Evolutionary conservation across 2,329 filamentous ascomycete species (phyloP), one percentile per base, ranked within the genome.

Genomic region (Arthrobotrys megalospora): DNA sequence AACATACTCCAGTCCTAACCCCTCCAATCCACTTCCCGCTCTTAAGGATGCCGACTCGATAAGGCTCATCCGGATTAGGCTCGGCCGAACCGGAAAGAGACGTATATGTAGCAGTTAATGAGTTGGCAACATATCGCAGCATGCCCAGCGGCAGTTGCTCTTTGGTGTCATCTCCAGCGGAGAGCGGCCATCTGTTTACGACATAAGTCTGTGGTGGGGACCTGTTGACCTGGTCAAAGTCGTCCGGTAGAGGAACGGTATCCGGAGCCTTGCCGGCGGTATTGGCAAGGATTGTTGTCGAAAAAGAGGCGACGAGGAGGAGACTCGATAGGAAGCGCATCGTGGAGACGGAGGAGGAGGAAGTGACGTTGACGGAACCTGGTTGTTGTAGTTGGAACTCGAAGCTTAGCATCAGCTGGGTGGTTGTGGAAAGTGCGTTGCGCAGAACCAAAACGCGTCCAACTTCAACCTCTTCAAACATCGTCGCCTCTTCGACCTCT

Each of bases 381-480:
- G 53, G 43, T 53, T 36, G 19, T 10, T n/a, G 24, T n/a, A 55
- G 32, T n/a, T 19, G 55, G 45, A 52, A 48, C 19, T 63, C n/a
- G 66, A 38, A 67, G 34, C 47, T 70, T 19, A 19, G 66, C 8
- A 28, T 41, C 19, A 16, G 62, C 41, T 50, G 50, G 63, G 16
- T 41, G 48, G 58, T 55, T 50, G 32, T 63, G 36, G 60, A 68
- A 60, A 55, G n/a, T 78, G 75, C 60, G 75, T 78, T 78, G 75
- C 67, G 62, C 53, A 60, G 63, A 53, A 71, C 47, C 52, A 72
- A 77, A 78, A 78, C 75, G 67, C 75, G 75, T 78, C 67, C 73
- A 66, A 62, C 73, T 38, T 77, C 67, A 43, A 75, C 70, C 36
- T 60, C 55, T 65, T 66, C 69, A 60, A 63, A 63, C 69, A 76